Base-by-base conservation (phyloP, 306 rosid species). In the Luffa aegyptiaca region DNA sequence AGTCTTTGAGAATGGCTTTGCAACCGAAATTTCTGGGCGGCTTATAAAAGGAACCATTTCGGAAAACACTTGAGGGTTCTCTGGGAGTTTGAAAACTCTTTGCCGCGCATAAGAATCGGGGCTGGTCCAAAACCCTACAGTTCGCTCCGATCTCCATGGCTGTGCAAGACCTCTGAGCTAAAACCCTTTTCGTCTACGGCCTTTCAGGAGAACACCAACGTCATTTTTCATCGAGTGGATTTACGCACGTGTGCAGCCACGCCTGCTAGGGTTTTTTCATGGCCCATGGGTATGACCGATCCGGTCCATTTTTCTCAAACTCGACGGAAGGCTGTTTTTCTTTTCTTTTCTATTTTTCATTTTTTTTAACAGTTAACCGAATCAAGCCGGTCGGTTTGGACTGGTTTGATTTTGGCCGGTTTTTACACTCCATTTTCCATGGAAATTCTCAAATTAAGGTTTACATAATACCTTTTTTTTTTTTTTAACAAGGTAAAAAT, bases 1-100 rank as follows among this genome's bases (percentile, higher is more conserved):
- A 6, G 52, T 81, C 81, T 59, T 71, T 55, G 78, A 66, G 69
- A 44, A 74, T 3, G 51, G 92, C 86, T 81, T 82, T 87, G 70
- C 82, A 84, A 35, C 80, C 35, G 78, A 69, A 81, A 57, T 45
- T 73, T 79, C 82, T 66, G 77, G 0, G 58, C 84, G 86, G 81
- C 11, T 33, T 45, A 18, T 21, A 21, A 1, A 66, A 31, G 21
- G 81, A 76, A 80, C 42, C 79, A 69, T 46, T 76, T 1, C 62
- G 74, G 39, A 77, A 55, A 17, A 20, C 10, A 49, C 0, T 57
- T 5, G 75, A 4, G 75, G 20, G 41, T 69, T 80, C 48, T 37
- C 0, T 70, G n/a, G 69, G 62, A 0, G 5, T 59, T 46, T 61
- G 81, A 77, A 10, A 49, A 5, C 53, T 63, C 56, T 11, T 68